Base-by-base conservation (phyloP, 2,329 filamentous ascomycete genomes). In the Fusarium duplospermum region DNA sequence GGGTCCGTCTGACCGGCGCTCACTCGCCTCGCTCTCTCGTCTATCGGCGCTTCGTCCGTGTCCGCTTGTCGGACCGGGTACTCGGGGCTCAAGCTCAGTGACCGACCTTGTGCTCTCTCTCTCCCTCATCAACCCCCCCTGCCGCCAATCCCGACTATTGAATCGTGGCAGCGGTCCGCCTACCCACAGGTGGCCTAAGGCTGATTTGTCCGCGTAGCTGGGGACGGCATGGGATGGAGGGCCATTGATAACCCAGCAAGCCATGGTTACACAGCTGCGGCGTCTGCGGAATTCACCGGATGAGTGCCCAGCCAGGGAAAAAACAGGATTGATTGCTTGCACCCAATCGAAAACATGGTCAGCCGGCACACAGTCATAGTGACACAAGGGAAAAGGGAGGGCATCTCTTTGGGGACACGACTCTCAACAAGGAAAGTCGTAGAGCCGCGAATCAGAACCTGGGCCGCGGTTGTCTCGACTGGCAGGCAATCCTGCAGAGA, bases 181-280 rank as follows among this genome's bases (percentile, higher is more conserved):
- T 58, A 35, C 58, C 52, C 64, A 57, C 61, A 54, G 31, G 38
- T 40, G 27, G 42, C 29, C 52, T 16, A 18, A 29, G 57, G 58
- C 29, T 64, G 59, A 38, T 64, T 29, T 62, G 36, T 54, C 33
- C 50, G 33, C 62, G 47, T 27, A 57, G 52, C 22, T 58, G 20
- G 62, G 40, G 18, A 18, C 36, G 54, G 47, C 45, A 62, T 36
- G 36, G n/a, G 38, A 63, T 20, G 52, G 45, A 63, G 18, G 52
- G 47, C 42, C 47, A 50, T 71, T 56, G 62, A 65, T 64, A 60
- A 47, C 31, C 50, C 27, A 27, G 47, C 31, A 66, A 66, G 58
- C 33, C 50, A 62, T 66, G 31, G 67, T 69, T 73, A 72, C 71
- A 75, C 73, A 62, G 64, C 56, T 63, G 64, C 57, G 61, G 61